Conservation (phyloP, 306 rosid species). For the Pyrus communis region DNA sequence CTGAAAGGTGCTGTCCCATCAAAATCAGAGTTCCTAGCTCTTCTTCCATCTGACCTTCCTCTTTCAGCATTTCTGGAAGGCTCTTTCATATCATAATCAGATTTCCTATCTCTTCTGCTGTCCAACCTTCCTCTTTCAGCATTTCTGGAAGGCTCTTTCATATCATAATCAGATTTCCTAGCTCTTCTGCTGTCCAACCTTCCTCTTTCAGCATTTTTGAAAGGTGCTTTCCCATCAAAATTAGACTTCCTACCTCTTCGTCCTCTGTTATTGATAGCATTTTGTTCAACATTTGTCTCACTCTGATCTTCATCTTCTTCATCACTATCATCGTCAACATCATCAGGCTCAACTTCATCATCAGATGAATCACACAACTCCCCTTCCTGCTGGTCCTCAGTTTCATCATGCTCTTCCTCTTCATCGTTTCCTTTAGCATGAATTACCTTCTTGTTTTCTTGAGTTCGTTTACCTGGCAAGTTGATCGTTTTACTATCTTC, state of each 20-base stretch:
- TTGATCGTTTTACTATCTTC: constrained; percentile 34
- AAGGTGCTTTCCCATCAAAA: background rate
- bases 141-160: background rate
- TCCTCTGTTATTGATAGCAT: constrained; percentile 9
- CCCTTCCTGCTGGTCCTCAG: constrained; percentile 26
- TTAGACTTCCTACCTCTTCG: constrained; percentile 11
- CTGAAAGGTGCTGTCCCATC: constrained; percentile 15
- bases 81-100: background rate
- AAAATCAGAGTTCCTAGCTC: constrained; percentile 12
- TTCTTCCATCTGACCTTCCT: background rate
- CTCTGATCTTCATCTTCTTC: constrained; percentile 23
- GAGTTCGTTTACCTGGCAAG: constrained; percentile 18
- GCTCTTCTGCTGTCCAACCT: background rate
- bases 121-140: background rate
- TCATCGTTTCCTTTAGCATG: constrained; percentile 11
- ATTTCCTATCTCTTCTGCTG: constrained; percentile 4
- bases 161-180: constrained; percentile 11
- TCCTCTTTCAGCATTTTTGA: constrained; percentile 2
- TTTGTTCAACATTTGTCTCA: constrained; percentile 8
- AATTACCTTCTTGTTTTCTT: constrained; percentile 21
- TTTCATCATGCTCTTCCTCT: constrained; percentile 12
- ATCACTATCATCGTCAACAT: constrained; percentile 15
- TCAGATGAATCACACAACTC: constrained; percentile 26
- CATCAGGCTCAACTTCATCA: constrained; percentile 30
- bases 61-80: background rate